Evolutionary conservation across 2,329 filamentous ascomycete genomes (phyloP).

Genomic region (Aspergillus caelatus): DNA sequence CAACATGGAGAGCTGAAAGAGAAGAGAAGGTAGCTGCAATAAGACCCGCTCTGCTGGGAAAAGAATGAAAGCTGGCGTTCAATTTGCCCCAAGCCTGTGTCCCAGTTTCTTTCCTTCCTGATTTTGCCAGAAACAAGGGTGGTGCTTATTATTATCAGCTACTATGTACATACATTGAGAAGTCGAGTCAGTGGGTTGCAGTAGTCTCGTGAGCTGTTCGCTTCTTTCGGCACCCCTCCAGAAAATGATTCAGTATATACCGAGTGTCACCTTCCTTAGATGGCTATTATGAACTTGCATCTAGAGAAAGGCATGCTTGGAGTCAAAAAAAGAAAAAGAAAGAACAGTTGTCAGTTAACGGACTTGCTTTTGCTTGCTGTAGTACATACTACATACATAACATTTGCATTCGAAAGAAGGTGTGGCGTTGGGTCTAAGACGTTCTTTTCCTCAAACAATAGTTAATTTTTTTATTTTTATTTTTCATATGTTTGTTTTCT

Average conservation of each 20-base stretch:
- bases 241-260: not conserved
- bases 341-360: not conserved
- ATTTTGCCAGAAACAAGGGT: not conserved
- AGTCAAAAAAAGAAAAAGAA: not conserved
- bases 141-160: not conserved
- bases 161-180: not conserved
- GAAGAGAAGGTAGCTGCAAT: not conserved
- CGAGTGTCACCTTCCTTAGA: not conserved
- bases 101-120: not conserved
- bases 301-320: not conserved
- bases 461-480: not conserved
- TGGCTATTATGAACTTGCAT: not conserved
- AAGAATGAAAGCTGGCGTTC: not conserved
- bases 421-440: slow-evolving; percentile 3
- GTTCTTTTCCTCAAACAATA: not conserved
- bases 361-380: slow-evolving; percentile 4
- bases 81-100: not conserved
- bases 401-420: slow-evolving; percentile 6
- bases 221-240: not conserved
- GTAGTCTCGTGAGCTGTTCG: not conserved
- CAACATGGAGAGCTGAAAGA: not conserved
- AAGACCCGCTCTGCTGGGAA: not conserved
- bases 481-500: not conserved
- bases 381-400: not conserved
- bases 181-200: not conserved